Evolutionary conservation across 1,284 basidiomycete species (phyloP).

Genomic region (Puccinia hordei): DNA sequence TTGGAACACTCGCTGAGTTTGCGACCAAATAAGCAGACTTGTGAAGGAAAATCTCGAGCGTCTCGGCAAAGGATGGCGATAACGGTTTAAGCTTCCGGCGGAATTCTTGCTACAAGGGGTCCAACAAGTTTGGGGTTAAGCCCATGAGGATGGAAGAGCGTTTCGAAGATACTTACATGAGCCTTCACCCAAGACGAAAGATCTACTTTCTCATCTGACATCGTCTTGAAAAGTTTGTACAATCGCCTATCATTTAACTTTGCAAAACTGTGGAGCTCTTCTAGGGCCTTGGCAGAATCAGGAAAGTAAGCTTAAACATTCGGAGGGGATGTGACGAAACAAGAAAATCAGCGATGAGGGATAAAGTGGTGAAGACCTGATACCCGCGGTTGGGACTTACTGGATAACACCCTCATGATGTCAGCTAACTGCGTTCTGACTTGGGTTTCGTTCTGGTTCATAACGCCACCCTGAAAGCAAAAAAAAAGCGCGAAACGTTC

Average conservation of each 20-base stretch:
- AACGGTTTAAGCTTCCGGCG: constrained; percentile 73
- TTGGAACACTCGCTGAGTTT: constrained; percentile 81
- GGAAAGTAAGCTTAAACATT: constrained; percentile 64
- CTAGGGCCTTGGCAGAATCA: constrained; percentile 72
- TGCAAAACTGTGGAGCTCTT: constrained; percentile 81
- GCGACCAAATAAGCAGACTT: constrained; percentile 72
- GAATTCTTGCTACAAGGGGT: constrained; percentile 69
- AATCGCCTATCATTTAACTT: constrained; percentile 80
- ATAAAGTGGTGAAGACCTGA: background rate
- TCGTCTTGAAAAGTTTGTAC: constrained; percentile 78
- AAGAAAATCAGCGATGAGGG: constrained; percentile 63
- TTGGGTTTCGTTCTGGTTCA: constrained; percentile 24
- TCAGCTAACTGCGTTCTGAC: constrained; percentile 41
- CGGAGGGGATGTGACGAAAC: constrained; percentile 26
- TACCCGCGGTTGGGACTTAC: background rate
- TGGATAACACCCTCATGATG: constrained; percentile 24
- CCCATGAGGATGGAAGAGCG: constrained; percentile 42
- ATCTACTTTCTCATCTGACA: constrained; percentile 80
- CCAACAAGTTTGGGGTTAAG: constrained; percentile 49
- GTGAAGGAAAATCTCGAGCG: constrained; percentile 74
- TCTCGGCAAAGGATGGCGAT: constrained; percentile 67
- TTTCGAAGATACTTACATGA: constrained; percentile 63
- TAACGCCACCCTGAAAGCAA: constrained; percentile 30
- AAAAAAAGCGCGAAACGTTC: too few species aligned
- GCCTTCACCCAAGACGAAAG: constrained; percentile 78